Base-by-base conservation (phyloP, 192 early-diverging fungal genomes). In the Phycomyces blakesleeanus region DNA sequence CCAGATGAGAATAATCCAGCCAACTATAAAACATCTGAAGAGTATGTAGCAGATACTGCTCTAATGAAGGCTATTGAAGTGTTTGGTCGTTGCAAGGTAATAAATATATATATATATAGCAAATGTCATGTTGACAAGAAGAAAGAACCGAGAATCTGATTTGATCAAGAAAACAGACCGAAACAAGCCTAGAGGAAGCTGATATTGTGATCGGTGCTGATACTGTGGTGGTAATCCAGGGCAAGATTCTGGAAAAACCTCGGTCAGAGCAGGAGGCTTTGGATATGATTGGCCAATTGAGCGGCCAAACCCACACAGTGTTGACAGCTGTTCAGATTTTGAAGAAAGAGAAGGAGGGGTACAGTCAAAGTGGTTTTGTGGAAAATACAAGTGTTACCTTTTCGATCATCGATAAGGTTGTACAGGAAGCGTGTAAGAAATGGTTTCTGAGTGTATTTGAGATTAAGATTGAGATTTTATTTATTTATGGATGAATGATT, bases 241-340 rank as follows among this genome's bases (percentile, higher is more conserved):
- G 76, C n/a, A 41, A 56, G 26, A 93, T 97, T 16, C 80, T 97
- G 1, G 94, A 94, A 61, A 97, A 97, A 66, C 94, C 94, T 16
- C 62, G 50, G 6, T 74, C 82, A 25, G 50, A 44, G 3, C 69
- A 80, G 18, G 77, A 86, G 44, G 94, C 91, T 0, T 60, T 78
- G 0, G 69, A 66, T 5, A 91, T 90, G 69, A 66, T 97, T 21
- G 68, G 70, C 16, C 66, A 68, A 0, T 72, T 95, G 51, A 80
- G 77, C 50, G 83, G 80, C 54, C 74, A 79, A 1, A 72, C 78
- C 18, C 93, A 97, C 73, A 63, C 67, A 29, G 91, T 93, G 16
- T 74, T 85, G 64, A 95, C 94, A 8, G 92, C 83, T 18, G 78
- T 94, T 9, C 82, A 82, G 3, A 57, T 92, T 15, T 65, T 88